Base-by-base conservation (phyloP, 1,139 yeast species). In the Pichia sp. region DNA sequence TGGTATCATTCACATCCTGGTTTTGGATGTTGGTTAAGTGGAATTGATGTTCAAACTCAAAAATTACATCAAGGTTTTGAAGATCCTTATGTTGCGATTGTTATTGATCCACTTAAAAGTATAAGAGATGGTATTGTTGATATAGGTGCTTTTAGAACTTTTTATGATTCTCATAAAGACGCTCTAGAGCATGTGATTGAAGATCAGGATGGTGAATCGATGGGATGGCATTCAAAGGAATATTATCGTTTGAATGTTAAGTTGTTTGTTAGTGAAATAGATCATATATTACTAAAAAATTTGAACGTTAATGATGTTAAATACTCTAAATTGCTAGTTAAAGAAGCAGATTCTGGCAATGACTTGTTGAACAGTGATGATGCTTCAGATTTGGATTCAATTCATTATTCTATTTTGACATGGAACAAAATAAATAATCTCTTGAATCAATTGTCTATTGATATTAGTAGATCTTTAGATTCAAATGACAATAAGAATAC, bases 1-100 rank as follows among this genome's bases (percentile, higher is more conserved):
- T 86, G 95, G 95, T 86, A 90, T 66, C 96, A 92, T 66, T 89
- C 97, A 3, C 98, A 92, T 65, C 97, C 97, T 0, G 97, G 97
- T 0, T 92, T 89, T 65, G 97, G 97, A 39, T 86, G 96, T 63
- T 85, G 96, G 95, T 68, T 89, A 39, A 82, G 92, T 53, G 94
- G 92, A 18, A 88, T 89, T 44, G 97, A 89, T 66, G 94, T 89
- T 29, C 81, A 85, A 48, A 89, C 97, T 0, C 96, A 92, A 63
- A 72, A 77, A 50, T 68, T 90, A 64, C 89, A 90, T 61, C 97
- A 89, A 65, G 79, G 76, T 52, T 88, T 81, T 62, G 96, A 89
- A 63, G 97, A 89, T 60, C 97, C 97, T 1, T 89, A 87, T 62
- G 69, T 89, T 54, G 97, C 96, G 0, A 72, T 89, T 42, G 97